Percentiles rank a stretch among this genome's conserved stretches.
Evolutionary conservation across 208 protist genomes (phyloP).

Genomic region (Polymyxa betae): DNA sequence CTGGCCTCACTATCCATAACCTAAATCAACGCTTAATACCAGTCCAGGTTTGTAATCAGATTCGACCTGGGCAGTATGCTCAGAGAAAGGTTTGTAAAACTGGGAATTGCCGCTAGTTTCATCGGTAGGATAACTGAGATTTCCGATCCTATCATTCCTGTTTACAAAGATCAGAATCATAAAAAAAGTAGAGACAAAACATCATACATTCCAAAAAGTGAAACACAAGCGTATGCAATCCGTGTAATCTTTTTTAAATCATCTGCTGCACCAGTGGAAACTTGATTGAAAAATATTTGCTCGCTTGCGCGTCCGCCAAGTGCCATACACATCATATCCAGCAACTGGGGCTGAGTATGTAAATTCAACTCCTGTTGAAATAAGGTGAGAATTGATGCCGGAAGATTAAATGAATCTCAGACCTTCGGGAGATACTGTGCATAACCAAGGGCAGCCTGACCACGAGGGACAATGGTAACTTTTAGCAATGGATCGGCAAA

Average conservation of each 20-base stretch:
- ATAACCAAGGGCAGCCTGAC: constrained; percentile 89
- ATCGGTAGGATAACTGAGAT: constrained; percentile 81
- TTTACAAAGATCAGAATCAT: background rate
- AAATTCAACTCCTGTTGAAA: constrained; percentile 79
- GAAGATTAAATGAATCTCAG: background rate
- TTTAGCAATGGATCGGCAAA: constrained; percentile 94
- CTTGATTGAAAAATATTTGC: constrained; percentile 58
- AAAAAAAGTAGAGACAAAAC: background rate
- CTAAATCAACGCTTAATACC: background rate
- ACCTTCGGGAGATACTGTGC: constrained; percentile 93
- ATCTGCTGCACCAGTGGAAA: constrained; percentile 72
- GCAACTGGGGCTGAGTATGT: constrained; percentile 85
- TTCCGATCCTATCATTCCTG: constrained; percentile 69
- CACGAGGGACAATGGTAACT: constrained; percentile 94
- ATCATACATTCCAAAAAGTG: constrained; percentile 72
- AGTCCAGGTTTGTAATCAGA: background rate
- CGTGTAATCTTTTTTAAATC: constrained; percentile 91
- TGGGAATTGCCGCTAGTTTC: constrained; percentile 71
- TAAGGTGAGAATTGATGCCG: background rate
- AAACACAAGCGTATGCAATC: constrained; percentile 87
- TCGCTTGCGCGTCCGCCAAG: constrained; percentile 62
- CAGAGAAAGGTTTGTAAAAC: constrained; percentile 90
- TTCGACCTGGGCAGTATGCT: constrained; percentile 80
- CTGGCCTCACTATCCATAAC: constrained; percentile 85
- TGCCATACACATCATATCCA: constrained; percentile 79